Evolutionary conservation across 805 yeast species (phyloP).

Genomic region (Wickerhamiella australiensis): DNA sequence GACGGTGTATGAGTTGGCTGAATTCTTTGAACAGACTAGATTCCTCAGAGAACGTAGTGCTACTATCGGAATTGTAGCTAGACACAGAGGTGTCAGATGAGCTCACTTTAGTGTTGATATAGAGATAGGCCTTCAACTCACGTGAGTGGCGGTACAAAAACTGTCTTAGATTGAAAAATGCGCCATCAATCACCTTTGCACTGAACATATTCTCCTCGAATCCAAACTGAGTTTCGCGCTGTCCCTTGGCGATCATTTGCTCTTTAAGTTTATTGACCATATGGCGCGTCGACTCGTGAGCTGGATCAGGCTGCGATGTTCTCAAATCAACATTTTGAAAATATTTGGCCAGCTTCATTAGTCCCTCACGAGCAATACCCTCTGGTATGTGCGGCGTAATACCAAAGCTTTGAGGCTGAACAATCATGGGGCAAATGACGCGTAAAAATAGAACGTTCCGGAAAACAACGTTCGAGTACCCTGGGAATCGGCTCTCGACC

Average conservation of each 20-base stretch:
- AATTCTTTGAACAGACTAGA: background rate
- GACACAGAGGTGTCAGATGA: background rate
- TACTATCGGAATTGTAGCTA: background rate
- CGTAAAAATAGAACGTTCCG: constrained; percentile 8
- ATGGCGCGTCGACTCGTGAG: background rate
- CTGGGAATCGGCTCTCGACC: constrained; percentile 10
- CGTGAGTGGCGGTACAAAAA: constrained; percentile 7
- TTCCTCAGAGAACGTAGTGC: background rate
- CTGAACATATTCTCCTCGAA: background rate
- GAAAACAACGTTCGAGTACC: background rate
- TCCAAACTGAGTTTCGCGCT: background rate
- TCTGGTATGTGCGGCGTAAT: background rate
- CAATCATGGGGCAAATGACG: constrained; percentile 10
- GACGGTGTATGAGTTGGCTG: background rate
- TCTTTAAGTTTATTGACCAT: background rate
- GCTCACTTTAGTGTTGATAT: background rate
- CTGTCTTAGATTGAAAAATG: background rate
- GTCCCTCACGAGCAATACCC: background rate
- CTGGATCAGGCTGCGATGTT: background rate
- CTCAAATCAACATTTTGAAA: constrained; percentile 6
- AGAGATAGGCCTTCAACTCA: background rate
- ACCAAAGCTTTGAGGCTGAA: constrained; percentile 7
- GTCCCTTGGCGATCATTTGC: background rate
- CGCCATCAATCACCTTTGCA: background rate
- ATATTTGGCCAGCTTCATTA: constrained; percentile 6